phyloP scores from a whole-genome alignment of 495 filamentous ascomycete genomes.

The Penicillium cataractarum region DNA sequence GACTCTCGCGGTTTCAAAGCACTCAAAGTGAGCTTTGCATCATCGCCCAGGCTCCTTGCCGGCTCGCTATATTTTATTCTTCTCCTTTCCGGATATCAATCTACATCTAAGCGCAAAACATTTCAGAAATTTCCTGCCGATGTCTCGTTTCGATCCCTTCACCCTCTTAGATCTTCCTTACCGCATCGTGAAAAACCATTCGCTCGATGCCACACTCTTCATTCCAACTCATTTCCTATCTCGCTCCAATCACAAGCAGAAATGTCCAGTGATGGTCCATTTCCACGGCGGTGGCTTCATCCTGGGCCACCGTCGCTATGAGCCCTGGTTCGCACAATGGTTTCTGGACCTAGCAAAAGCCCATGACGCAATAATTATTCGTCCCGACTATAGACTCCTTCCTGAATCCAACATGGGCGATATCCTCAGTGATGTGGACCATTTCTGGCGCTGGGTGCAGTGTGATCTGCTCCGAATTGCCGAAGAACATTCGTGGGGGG shows the following conservation, averaged over 20 bases:
- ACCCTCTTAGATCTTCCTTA: background rate
- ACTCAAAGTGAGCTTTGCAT: background rate
- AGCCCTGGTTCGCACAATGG: background rate
- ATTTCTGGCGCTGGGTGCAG: conserved; percentile 21
- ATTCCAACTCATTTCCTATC: background rate
- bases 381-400: conserved; percentile 20
- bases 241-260: background rate
- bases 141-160: background rate
- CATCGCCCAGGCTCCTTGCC: background rate
- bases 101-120: background rate
- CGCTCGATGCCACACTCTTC: background rate
- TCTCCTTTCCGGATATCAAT: background rate
- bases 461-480: background rate
- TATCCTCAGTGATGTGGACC: conserved; percentile 16
- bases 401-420: conserved; percentile 13
- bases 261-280: conserved; percentile 1
- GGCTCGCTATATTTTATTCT: background rate
- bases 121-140: background rate
- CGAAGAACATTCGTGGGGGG: background rate
- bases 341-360: conserved; percentile 17
- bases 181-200: background rate
- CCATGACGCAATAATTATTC: conserved; percentile 27
- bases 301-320: conserved; percentile 1
- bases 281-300: conserved; percentile 8
- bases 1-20: background rate